phyloP scores from a whole-genome alignment of 78 protist species.

The Guillardia theta region DNA sequence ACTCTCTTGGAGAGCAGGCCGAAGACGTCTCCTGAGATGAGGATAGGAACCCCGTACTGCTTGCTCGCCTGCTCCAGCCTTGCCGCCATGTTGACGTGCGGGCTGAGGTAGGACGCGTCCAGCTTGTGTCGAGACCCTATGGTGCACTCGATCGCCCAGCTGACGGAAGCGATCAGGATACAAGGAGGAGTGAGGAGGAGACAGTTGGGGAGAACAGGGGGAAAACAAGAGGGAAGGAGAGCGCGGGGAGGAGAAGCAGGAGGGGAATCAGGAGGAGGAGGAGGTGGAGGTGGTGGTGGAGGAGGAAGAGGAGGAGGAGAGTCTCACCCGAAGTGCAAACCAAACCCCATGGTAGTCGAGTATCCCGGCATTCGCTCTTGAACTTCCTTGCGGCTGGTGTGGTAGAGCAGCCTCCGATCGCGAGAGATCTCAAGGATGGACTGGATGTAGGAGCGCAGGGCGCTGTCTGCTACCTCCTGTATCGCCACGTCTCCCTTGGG shows the following conservation, averaged over 20 bases:
- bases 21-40: background rate
- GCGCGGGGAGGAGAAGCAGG: too few relatives aligned
- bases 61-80: constrained; percentile 42
- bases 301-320: too few relatives aligned
- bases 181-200: too few relatives aligned
- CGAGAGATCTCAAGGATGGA: background rate
- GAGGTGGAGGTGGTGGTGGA: too few relatives aligned
- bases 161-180: too few relatives aligned
- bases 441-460: background rate
- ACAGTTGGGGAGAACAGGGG: too few relatives aligned
- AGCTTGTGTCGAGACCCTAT: background rate
- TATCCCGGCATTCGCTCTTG: background rate
- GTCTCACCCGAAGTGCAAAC: background rate
- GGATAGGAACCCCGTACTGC: background rate
- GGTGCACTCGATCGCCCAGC: background rate
- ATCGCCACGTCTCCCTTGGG: background rate
- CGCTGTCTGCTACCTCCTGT: background rate
- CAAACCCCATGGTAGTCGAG: background rate
- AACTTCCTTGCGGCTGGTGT: background rate
- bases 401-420: background rate
- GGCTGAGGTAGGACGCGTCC: constrained; percentile 3
- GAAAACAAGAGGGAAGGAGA: too few relatives aligned
- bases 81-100: constrained; percentile 45
- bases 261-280: too few relatives aligned
- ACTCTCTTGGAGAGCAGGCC: background rate